Evolutionary conservation across 2,329 filamentous ascomycete species (phyloP).

Genomic region (Orbilia oligospora): DNA sequence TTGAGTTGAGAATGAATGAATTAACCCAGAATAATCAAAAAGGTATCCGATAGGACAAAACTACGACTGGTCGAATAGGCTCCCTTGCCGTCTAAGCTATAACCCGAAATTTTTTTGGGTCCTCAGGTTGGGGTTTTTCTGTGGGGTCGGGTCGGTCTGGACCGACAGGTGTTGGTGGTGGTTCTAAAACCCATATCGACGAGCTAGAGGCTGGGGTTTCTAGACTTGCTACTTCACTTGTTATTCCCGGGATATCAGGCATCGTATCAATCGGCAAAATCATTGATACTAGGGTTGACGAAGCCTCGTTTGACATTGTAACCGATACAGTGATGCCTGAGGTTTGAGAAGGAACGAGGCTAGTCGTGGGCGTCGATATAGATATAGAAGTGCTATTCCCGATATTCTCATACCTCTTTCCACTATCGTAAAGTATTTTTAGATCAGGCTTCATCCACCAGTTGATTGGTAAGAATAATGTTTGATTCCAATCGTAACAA

Average conservation of each 20-base stretch:
- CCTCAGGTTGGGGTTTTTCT: not conserved
- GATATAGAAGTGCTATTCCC: not conserved
- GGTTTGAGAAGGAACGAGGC: not conserved
- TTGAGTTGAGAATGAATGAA: not conserved
- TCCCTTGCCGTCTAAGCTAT: not conserved
- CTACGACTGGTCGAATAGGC: not conserved
- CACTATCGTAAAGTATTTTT: not conserved
- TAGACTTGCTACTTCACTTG: not conserved
- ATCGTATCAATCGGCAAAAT: not conserved
- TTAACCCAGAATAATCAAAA: not conserved
- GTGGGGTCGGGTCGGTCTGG: constrained; percentile 1
- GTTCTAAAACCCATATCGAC: not conserved
- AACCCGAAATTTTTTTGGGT: not conserved
- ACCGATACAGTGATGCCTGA: not conserved
- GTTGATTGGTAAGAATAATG: not conserved
- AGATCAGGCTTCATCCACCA: too few species aligned
- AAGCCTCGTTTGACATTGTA: not conserved
- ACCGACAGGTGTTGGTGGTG: not conserved
- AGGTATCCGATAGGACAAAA: not conserved
- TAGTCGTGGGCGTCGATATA: not conserved
- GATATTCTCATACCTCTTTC: not conserved
- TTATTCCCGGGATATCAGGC: not conserved
- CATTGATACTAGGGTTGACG: not conserved
- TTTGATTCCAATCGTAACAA: constrained; percentile 11
- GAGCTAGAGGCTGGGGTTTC: not conserved